phyloP scores from a whole-genome alignment of 208 protist species.

The Crithidia brevicula region DNA sequence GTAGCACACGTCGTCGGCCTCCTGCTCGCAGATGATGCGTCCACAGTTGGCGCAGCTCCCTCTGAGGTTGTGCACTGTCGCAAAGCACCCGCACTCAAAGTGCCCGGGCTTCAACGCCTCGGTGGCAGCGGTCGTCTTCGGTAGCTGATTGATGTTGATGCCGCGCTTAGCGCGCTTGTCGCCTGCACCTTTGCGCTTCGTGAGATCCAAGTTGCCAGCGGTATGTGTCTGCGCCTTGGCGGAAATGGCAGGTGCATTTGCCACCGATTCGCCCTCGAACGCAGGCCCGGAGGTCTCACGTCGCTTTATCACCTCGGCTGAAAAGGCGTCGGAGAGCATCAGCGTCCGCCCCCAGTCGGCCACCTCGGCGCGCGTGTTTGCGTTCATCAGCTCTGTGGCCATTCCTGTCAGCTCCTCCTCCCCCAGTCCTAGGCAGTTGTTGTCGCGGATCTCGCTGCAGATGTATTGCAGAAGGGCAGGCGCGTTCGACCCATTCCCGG shows the following conservation, averaged over 20 bases:
- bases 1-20: slow-evolving; percentile 82
- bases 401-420: slow-evolving; percentile 80
- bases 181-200: slow-evolving; percentile 10
- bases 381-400: slow-evolving; percentile 53
- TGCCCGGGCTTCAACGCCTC: slow-evolving; percentile 64
- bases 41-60: slow-evolving; percentile 90
- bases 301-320: slow-evolving; percentile 67
- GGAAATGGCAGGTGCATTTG: not conserved
- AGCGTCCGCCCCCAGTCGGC: slow-evolving; percentile 81
- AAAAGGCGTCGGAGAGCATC: slow-evolving; percentile 74
- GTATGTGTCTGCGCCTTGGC: not conserved
- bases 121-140: slow-evolving; percentile 14
- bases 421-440: slow-evolving; percentile 76
- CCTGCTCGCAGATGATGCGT: slow-evolving; percentile 91
- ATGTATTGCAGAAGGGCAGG: slow-evolving; percentile 54
- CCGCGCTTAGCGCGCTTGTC: slow-evolving; percentile 29
- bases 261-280: slow-evolving; percentile 57
- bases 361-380: slow-evolving; percentile 61
- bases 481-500: slow-evolving; percentile 17
- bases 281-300: slow-evolving; percentile 54
- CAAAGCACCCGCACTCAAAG: slow-evolving; percentile 91
- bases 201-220: slow-evolving; percentile 6
- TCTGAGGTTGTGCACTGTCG: slow-evolving; percentile 73
- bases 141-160: slow-evolving; percentile 34
- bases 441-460: slow-evolving; percentile 56